A percentile compares a stretch with the other conserved stretches of the same genome.
phyloP scores from a whole-genome alignment of 257 asterid species.

The Linderniella brevidens region DNA sequence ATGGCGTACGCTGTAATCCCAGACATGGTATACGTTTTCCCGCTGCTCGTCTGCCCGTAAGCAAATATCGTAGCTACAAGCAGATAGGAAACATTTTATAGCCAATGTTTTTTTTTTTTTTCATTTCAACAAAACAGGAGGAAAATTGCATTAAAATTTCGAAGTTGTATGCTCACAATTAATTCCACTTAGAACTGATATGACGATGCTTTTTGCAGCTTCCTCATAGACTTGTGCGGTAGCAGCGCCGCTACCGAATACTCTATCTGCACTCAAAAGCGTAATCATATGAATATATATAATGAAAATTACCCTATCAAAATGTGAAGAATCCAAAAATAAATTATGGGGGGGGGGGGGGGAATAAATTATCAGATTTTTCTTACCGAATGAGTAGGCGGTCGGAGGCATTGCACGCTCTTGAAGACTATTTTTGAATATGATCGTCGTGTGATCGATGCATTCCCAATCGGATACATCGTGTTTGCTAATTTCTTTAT shows the following conservation, averaged over 20 bases:
- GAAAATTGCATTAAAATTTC: no score
- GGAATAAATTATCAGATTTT: background rate
- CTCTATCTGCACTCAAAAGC: slow-evolving; percentile 39
- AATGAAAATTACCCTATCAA: background rate
- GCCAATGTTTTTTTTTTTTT: slow-evolving; percentile 4
- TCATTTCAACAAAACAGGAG: background rate
- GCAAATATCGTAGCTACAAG: slow-evolving; percentile 61
- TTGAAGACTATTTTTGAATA: slow-evolving; percentile 38
- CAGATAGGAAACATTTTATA: background rate
- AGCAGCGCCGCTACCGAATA: slow-evolving; percentile 40
- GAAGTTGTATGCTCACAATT: slow-evolving; percentile 46
- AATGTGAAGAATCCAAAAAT: background rate
- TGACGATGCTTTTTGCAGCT: slow-evolving; percentile 65
- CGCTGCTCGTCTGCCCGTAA: slow-evolving; percentile 50
- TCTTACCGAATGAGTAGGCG: slow-evolving; percentile 60
- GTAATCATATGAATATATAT: background rate
- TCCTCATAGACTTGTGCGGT: slow-evolving; percentile 71
- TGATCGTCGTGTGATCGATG: slow-evolving; percentile 55
- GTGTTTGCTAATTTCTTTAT: slow-evolving; percentile 35
- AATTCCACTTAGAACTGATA: slow-evolving; percentile 69
- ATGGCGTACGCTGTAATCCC: slow-evolving; percentile 31
- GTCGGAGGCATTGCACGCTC: slow-evolving; percentile 52
- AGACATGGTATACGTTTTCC: slow-evolving; percentile 41
- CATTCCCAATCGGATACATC: slow-evolving; percentile 76
- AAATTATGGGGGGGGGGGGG: background rate